Conservation (phyloP, 345 rosid species). For the Salix brachista region DNA sequence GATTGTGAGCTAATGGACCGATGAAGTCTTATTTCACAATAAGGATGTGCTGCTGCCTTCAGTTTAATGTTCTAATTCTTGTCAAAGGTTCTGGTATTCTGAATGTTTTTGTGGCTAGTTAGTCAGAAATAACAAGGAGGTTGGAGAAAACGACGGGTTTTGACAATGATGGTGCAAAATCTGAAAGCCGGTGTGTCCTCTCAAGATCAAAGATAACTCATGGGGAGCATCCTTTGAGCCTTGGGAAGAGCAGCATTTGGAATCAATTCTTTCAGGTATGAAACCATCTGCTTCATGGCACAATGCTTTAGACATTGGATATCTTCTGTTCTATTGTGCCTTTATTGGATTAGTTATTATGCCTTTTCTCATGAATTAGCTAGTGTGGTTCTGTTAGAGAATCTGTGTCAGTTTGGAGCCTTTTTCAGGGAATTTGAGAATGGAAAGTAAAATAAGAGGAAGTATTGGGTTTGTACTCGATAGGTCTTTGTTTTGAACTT, state of each 20-base stretch:
- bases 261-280: slow-evolving; percentile 89
- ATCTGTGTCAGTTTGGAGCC: too few species aligned
- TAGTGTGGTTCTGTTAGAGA: neutral
- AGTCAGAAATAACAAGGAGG: slow-evolving; percentile 91
- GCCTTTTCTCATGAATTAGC: neutral
- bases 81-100: slow-evolving; percentile 33
- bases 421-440: neutral
- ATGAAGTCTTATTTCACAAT: neutral
- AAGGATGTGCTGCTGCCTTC: neutral
- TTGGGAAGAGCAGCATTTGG: slow-evolving; percentile 89
- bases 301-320: neutral
- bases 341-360: neutral
- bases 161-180: slow-evolving; percentile 42
- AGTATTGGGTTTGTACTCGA: neutral
- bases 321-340: neutral
- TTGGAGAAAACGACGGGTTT: slow-evolving; percentile 49
- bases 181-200: slow-evolving; percentile 55
- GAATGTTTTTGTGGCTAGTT: slow-evolving; percentile 73
- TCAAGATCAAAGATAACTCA: slow-evolving; percentile 72
- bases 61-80: neutral
- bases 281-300: neutral
- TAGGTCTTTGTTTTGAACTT: neutral
- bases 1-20: neutral
- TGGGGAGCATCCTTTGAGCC: slow-evolving; percentile 96
- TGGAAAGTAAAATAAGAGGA: neutral